Evolutionary conservation across 441 rosid species (phyloP).

Genomic region (Adansonia grandidieri): DNA sequence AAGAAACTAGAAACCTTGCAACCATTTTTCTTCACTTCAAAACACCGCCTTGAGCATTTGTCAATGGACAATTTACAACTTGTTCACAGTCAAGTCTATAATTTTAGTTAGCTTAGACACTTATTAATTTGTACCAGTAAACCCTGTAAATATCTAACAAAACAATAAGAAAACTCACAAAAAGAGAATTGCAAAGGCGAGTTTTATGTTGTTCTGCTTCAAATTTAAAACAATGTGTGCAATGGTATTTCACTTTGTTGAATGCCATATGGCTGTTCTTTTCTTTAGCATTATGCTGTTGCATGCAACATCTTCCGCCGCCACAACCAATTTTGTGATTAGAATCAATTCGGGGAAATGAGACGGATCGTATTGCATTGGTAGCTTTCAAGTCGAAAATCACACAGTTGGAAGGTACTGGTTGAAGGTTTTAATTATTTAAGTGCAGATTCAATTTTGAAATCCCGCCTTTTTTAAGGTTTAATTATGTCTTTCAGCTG

Average conservation of each 20-base stretch:
- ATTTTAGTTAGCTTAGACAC: no score
- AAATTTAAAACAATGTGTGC: neutral
- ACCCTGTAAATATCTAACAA: neutral
- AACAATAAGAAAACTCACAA: neutral
- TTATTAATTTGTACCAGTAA: no score
- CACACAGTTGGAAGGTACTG: no score
- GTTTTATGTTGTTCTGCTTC: neutral
- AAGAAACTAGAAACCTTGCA: no score
- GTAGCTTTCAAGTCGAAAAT: neutral
- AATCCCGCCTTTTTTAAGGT: no score
- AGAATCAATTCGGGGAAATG: neutral
- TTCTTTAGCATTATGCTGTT: neutral
- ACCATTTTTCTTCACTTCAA: no score
- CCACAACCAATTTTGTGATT: neutral
- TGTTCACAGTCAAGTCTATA: no score
- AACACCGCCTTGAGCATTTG: no score
- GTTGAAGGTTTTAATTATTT: no score
- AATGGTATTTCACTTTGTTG: neutral
- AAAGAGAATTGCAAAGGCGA: neutral
- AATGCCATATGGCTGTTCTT: neutral
- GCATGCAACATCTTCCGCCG: neutral
- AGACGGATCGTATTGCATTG: constrained; percentile 7
- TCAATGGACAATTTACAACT: no score
- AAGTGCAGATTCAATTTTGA: no score
- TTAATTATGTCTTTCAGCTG: no score